A percentile compares a stretch with the other conserved stretches of the same genome.
phyloP scores from a whole-genome alignment of 345 rosid genomes.

The Punica granatum region DNA sequence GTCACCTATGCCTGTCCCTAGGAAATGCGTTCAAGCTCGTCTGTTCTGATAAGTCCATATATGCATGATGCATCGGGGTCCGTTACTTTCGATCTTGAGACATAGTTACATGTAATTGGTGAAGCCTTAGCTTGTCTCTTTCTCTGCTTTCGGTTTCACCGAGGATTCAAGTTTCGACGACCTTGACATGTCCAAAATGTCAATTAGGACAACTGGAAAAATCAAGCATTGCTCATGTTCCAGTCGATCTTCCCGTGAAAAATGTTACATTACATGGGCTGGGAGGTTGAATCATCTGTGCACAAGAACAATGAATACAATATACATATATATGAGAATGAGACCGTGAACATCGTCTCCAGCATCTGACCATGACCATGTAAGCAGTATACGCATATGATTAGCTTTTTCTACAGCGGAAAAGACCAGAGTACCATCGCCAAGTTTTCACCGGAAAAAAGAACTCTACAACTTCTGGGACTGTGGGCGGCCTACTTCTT shows the following conservation, averaged over 20 bases:
- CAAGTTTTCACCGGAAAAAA: not conserved
- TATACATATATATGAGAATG: not conserved
- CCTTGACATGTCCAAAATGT: not conserved
- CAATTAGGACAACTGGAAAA: not conserved
- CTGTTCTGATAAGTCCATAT: no score
- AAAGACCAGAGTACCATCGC: not conserved
- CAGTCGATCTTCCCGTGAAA: not conserved
- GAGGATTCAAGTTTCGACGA: not conserved
- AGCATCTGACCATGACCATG: not conserved
- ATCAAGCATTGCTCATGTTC: not conserved
- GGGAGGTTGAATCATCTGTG: not conserved
- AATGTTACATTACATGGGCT: not conserved
- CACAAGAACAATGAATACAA: not conserved
- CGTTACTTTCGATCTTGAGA: no score
- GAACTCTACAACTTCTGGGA: not conserved
- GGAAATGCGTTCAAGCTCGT: no score
- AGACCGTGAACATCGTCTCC: not conserved
- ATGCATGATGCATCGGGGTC: no score
- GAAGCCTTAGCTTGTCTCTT: no score
- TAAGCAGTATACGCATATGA: not conserved
- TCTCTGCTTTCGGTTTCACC: not conserved
- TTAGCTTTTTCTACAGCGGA: not conserved
- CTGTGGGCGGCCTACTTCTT: constrained; percentile 33
- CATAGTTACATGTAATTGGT: no score
- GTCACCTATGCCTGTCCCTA: no score